Evolutionary conservation across 805 yeast species (phyloP).

Genomic region (Nakazawaea wyomingensis): DNA sequence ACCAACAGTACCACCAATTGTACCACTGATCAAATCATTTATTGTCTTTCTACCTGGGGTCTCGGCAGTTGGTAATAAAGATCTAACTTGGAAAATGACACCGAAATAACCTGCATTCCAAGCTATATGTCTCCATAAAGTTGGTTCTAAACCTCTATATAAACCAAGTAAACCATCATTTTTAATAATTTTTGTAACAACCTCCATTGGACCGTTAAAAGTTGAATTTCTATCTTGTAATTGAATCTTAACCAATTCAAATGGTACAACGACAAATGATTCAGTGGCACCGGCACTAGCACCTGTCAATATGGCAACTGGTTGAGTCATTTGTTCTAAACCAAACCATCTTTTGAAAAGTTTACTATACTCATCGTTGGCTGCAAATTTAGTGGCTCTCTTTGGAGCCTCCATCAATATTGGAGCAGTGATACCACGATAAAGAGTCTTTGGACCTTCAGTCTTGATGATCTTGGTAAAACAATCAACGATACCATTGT

Average conservation of each 20-base stretch:
- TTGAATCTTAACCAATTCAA: conserved; percentile 92
- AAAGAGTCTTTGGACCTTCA: conserved; percentile 81
- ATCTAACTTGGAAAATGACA: conserved; percentile 80
- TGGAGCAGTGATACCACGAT: conserved; percentile 94
- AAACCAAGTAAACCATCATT: conserved; percentile 77
- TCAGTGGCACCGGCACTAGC: conserved; percentile 98
- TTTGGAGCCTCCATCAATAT: conserved; percentile 99
- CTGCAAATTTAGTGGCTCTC: conserved; percentile 97
- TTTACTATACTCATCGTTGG: conserved; percentile 95
- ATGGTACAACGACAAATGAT: conserved; percentile 95
- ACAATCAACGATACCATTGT: conserved; percentile 82
- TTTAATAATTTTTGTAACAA: conserved; percentile 63
- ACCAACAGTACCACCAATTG: conserved; percentile 96
- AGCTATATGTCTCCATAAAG: conserved; percentile 91
- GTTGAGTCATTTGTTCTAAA: conserved; percentile 65
- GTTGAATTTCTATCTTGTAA: conserved; percentile 83
- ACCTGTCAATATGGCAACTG: conserved; percentile 85
- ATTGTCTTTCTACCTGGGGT: conserved; percentile 68
- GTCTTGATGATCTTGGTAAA: conserved; percentile 73
- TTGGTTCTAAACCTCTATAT: conserved; percentile 94
- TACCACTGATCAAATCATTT: conserved; percentile 87
- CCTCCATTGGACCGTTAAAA: conserved; percentile 82
- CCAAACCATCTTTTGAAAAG: conserved; percentile 72
- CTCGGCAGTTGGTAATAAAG: conserved; percentile 72
- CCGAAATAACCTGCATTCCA: conserved; percentile 99